Evolutionary conservation across 2,329 filamentous ascomycete species (phyloP), one percentile per base, ranked within the genome.

Genomic region (Fusarium dimerum): DNA sequence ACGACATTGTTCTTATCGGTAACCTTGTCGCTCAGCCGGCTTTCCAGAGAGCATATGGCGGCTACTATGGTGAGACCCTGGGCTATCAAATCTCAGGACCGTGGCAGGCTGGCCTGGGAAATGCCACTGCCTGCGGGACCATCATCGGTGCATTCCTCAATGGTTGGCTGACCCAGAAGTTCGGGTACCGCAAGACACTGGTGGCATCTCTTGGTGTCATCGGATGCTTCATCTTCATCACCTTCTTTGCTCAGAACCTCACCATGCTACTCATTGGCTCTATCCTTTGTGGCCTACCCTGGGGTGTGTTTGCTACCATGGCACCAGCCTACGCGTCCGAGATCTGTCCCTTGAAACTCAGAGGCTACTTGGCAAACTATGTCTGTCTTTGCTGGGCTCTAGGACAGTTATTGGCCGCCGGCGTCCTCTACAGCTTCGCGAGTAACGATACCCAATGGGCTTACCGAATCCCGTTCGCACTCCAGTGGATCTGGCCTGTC

Each of bases 161-260:
- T 13, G 57, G 55, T 7, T 58, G 40, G 40, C 29, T 53, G 8
- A 48, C 51, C 5, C 44, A 50, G 2, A 47, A 40, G 6, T 55
- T 54, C 43, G 57, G 57, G 2, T 56, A 52, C 16, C 47, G 80
- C 12, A 78, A 76, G 64, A 83, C 80, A 10, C 75, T 85, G 56
- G 77, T 85, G 30, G 72, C 58, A 10, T 78, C 77, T 8, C 52
- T 79, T 44, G 56, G 66, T 3, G 43, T 56, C 58, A 53, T 73
- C 12, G 41, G 46, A 2, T 52, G 43, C 12, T 58, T 58, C n/a
- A 51, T 60, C 32, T 58, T 59, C 30, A 45, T 60, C 12, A 40
- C 44, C 5, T 58, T 60, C 45, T 60, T 56, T 38, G 50, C 57
- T 2, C 64, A 73, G 15, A 66, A 68, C 34, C 36, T 54, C 2